These are phyloP conservation scores for Populus tomentosa DNA, from an alignment of 441 rosid species.

Conservation along the genomic window DNA sequence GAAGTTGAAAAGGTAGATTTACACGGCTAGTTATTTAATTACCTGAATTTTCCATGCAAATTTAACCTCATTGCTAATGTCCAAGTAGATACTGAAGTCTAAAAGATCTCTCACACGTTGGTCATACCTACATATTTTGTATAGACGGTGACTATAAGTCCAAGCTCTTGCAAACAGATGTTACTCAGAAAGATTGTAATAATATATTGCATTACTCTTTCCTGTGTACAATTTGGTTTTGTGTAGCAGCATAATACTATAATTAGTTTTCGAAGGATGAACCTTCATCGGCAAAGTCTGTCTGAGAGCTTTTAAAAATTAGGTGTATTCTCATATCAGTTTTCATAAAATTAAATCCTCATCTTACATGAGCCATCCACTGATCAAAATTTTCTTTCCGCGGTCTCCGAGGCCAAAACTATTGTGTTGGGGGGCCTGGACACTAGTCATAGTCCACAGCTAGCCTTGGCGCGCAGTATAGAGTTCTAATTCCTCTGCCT, in stretches of 20 bases:
- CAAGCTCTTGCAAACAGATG: not conserved
- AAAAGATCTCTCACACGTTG: slow-evolving; percentile 77
- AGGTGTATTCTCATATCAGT: not conserved
- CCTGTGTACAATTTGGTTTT: not conserved
- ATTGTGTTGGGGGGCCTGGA: not conserved
- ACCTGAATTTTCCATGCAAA: slow-evolving; percentile 99
- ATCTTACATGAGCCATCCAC: not conserved
- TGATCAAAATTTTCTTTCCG: not conserved
- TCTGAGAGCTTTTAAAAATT: no score
- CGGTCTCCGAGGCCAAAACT: not conserved
- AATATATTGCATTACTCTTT: not conserved
- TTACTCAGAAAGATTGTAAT: not conserved
- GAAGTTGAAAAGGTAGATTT: not conserved
- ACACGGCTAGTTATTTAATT: not conserved
- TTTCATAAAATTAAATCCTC: not conserved
- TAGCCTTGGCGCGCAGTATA: not conserved
- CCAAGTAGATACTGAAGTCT: slow-evolving; percentile 97
- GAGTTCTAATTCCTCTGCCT: not conserved
- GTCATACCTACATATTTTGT: slow-evolving; percentile 56
- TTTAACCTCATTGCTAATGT: slow-evolving; percentile 93
- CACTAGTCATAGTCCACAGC: not conserved
- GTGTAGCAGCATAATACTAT: not conserved
- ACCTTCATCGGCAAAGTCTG: no score
- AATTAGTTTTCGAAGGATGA: no score
- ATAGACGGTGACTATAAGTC: not conserved